Percentiles rank a stretch among this genome's conserved stretches.
phyloP scores from a whole-genome alignment of 768 basidiomycete genomes.

The Dioszegia aurantiaca region DNA sequence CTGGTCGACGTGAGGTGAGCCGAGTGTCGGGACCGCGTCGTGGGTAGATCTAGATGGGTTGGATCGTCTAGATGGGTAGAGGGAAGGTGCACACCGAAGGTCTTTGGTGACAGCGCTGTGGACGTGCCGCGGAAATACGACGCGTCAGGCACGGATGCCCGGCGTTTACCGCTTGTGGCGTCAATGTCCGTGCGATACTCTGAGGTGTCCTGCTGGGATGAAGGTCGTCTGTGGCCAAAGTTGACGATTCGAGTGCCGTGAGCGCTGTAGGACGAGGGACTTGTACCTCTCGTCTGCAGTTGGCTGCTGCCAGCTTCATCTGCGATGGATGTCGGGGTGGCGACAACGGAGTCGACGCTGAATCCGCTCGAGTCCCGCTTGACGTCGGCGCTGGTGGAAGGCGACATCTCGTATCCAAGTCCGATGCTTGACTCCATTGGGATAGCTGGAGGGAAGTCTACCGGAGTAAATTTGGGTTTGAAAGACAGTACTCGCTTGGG shows the following conservation, averaged over 20 bases:
- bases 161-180: slow-evolving; percentile 16
- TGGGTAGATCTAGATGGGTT: not conserved
- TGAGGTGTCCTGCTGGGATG: not conserved
- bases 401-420: slow-evolving; percentile 8
- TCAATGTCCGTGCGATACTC: not conserved
- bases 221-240: not conserved
- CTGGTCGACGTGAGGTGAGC: too few species aligned
- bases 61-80: not conserved
- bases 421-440: not conserved
- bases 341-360: slow-evolving; percentile 11
- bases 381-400: not conserved
- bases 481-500: slow-evolving; percentile 3
- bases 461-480: slow-evolving; percentile 4
- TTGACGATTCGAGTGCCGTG: not conserved
- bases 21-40: too few species aligned
- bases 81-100: slow-evolving; percentile 10
- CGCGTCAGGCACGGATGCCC: slow-evolving; percentile 16
- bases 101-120: slow-evolving; percentile 7
- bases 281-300: not conserved
- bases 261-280: not conserved
- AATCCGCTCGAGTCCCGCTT: slow-evolving; percentile 12
- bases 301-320: slow-evolving; percentile 3
- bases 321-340: slow-evolving; percentile 11
- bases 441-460: slow-evolving; percentile 4
- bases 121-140: not conserved